Evolutionary conservation across 257 asterid species (phyloP).

Genomic region (Scutellaria galericulata): DNA sequence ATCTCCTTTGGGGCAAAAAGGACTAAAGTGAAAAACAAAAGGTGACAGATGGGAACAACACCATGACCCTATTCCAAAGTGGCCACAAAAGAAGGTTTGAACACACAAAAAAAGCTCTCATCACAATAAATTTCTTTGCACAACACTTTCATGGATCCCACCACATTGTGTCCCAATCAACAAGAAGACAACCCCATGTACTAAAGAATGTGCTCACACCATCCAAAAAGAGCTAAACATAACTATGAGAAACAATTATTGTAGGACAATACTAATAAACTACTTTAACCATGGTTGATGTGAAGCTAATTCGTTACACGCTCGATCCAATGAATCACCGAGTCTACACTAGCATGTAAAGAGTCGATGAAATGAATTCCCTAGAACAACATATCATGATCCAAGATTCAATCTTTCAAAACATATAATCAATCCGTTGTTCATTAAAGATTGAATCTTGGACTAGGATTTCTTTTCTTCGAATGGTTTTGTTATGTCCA

Average conservation of each 20-base stretch:
- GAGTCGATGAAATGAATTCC: too few relatives aligned
- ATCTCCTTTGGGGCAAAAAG: background rate
- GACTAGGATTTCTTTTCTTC: too few relatives aligned
- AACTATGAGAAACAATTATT: background rate
- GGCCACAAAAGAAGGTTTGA: conserved; percentile 39
- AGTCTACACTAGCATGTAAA: background rate
- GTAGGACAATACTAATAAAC: background rate
- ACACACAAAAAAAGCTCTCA: conserved; percentile 31
- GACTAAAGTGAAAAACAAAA: conserved; percentile 36
- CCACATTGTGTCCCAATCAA: conserved; percentile 42
- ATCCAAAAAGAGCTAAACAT: conserved; percentile 32
- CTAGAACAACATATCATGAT: background rate
- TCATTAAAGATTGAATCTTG: too few relatives aligned
- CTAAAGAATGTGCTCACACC: conserved; percentile 35
- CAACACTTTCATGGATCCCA: conserved; percentile 43
- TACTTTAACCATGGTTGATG: conserved; percentile 27
- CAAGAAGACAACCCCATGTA: conserved; percentile 34
- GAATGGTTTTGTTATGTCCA: background rate
- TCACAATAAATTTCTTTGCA: conserved; percentile 22
- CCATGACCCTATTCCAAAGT: conserved; percentile 39
- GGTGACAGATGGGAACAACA: conserved; percentile 23
- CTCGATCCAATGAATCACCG: too few relatives aligned
- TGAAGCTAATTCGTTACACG: conserved; percentile 7
- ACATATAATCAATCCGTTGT: too few relatives aligned
- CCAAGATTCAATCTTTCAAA: background rate